Base-by-base conservation (phyloP, 2,329 filamentous ascomycete genomes). In the Paraphoma chrysanthemicola region DNA sequence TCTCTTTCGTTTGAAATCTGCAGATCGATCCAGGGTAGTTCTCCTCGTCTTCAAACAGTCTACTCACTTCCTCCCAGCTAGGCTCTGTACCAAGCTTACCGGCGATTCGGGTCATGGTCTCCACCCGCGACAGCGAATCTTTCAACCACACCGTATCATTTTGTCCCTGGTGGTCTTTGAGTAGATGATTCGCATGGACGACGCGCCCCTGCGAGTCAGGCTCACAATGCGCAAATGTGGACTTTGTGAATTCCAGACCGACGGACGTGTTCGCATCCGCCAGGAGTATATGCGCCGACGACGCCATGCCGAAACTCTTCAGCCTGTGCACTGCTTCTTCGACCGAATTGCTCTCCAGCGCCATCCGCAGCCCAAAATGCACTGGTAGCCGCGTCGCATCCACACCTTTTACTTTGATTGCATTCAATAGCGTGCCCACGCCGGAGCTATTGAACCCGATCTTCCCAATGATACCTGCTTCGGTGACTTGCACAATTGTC, bases 381-480 rank as follows among this genome's bases (percentile, higher is more conserved):
- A 87, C 82, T 0, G 88, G 87, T 2, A 89, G 63, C 7, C 80
- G 81, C 1, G 72, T 71, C 2, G 72, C 63, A 63, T 86, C 79
- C 46, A 88, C 81, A 1, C 86, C 85, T 2, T 80, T 78, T 3
- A 84, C 85, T 39, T 81, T 80, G 57, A 90, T 86, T 0, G 87
- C 88, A 57, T 90, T 90, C 8, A 89, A 76, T 43, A 83, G 84
- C 0, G 83, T 82, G 0, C 86, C 87, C 0, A 90, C 85, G 0
- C 86, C 85, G 0, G 71, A 66, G 14, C 75, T 77, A 65, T 90
- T 90, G 62, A 89, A 78, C 0, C 88, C 88, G 18, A 90, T 88
- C 71, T 90, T 90, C 12, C 86, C 87, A 33, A 90, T 82, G 18
- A 88, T 81, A 12, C 86, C 86, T 0, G 82, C 84, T 66, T 88